Evolutionary conservation across 2,329 filamentous ascomycete genomes (phyloP).

Genomic region (Chaetomiaceae sp.): DNA sequence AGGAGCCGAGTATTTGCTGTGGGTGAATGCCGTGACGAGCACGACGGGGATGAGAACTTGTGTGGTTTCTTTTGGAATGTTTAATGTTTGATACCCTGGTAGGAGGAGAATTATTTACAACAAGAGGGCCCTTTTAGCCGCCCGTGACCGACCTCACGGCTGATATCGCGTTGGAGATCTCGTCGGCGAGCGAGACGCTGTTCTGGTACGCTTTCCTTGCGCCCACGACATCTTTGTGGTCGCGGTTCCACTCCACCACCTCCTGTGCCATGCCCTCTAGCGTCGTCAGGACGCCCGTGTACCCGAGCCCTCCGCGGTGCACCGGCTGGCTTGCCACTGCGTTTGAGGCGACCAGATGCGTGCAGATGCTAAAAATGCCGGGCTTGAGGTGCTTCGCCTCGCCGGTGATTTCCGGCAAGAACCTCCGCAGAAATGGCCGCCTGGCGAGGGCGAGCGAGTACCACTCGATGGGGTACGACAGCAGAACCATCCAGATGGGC

Average conservation of each 20-base stretch:
- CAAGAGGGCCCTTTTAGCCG: background rate
- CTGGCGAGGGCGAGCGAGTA: constrained; percentile 33
- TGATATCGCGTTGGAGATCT: constrained; percentile 31
- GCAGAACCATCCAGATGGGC: constrained; percentile 35
- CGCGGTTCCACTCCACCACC: constrained; percentile 40
- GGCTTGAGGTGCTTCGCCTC: constrained; percentile 38
- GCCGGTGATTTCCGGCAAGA: constrained; percentile 33
- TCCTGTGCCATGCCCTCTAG: constrained; percentile 39
- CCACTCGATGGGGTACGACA: constrained; percentile 36
- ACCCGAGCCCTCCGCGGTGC: constrained; percentile 37
- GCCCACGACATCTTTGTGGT: constrained; percentile 29
- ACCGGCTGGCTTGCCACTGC: constrained; percentile 32
- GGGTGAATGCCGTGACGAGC: too few species aligned
- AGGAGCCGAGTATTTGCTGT: constrained; percentile 47
- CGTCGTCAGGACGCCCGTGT: constrained; percentile 36
- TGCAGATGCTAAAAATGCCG: constrained; percentile 38
- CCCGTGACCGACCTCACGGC: background rate
- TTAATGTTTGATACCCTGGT: constrained; percentile 14
- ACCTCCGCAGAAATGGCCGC: constrained; percentile 27
- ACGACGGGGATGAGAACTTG: background rate
- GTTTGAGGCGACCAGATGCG: constrained; percentile 37
- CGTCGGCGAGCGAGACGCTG: constrained; percentile 38
- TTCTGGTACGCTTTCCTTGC: constrained; percentile 34
- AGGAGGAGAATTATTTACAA: background rate
- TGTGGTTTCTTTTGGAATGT: background rate